Conservation (phyloP, 192 early-diverging fungal species). For the Backusella liffmaniae region DNA sequence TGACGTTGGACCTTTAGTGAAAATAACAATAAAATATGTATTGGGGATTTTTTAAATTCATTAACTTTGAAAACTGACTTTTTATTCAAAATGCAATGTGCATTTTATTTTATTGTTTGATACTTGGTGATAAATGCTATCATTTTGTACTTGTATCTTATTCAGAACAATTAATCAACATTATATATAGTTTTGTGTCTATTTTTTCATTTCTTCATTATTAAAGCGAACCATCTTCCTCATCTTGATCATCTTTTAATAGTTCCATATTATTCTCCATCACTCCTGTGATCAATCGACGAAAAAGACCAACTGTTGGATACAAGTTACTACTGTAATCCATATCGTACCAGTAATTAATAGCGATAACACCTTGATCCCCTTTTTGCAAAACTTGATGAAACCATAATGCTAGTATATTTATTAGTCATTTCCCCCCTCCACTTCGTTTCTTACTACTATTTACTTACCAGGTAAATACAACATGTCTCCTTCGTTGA, state of each 20-base stretch:
- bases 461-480: slow-evolving; percentile 48
- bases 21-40: background rate
- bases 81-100: too few relatives aligned
- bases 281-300: slow-evolving; percentile 20
- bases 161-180: too few relatives aligned
- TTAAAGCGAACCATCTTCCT: background rate
- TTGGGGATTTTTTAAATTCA: too few relatives aligned
- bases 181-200: too few relatives aligned
- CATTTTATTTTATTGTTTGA: too few relatives aligned
- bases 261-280: slow-evolving; percentile 7
- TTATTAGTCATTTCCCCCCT: background rate
- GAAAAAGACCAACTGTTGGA: slow-evolving; percentile 27
- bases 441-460: background rate
- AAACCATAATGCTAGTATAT: slow-evolving; percentile 45
- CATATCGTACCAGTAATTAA: slow-evolving; percentile 60
- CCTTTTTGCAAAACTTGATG: slow-evolving; percentile 52
- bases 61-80: too few relatives aligned
- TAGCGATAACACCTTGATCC: slow-evolving; percentile 50
- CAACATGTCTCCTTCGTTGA: slow-evolving; percentile 49
- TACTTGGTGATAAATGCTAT: background rate
- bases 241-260: background rate
- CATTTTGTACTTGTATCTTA: background rate
- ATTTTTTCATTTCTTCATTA: too few relatives aligned
- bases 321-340: slow-evolving; percentile 30
- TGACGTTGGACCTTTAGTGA: slow-evolving; percentile 27